Conservation (phyloP, 2,329 filamentous ascomycete genomes). For the Aspergillus neotritici region DNA sequence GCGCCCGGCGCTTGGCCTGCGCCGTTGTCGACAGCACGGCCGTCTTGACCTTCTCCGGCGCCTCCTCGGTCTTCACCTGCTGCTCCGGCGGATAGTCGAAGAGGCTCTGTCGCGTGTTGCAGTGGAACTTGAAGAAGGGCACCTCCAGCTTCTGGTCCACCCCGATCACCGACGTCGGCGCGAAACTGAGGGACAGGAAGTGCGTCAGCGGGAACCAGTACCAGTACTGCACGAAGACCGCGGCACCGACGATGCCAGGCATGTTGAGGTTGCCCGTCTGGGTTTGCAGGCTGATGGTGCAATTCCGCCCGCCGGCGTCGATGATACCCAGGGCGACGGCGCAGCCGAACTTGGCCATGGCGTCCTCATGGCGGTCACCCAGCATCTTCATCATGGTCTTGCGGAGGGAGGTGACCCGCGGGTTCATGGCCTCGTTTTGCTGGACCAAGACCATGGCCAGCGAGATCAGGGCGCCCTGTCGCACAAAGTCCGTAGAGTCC, state of each 20-base stretch:
- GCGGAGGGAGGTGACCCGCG: slow-evolving; percentile 83
- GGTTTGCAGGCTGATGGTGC: slow-evolving; percentile 94
- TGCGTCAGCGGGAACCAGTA: slow-evolving; percentile 99
- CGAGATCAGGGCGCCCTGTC: slow-evolving; percentile 90
- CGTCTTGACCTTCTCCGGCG: slow-evolving; percentile 87
- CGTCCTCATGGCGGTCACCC: slow-evolving; percentile 91
- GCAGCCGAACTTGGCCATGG: slow-evolving; percentile 98
- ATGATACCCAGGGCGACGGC: slow-evolving; percentile 94
- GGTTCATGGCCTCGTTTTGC: slow-evolving; percentile 98
- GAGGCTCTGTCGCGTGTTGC: slow-evolving; percentile 85
- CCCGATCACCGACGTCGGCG: slow-evolving; percentile 92
- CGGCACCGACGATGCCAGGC: slow-evolving; percentile 95
- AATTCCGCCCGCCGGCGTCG: slow-evolving; percentile 95
- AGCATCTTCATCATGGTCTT: slow-evolving; percentile 94
- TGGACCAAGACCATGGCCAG: slow-evolving; percentile 99
- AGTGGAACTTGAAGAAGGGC: slow-evolving; percentile 91
- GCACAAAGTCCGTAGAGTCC: slow-evolving; percentile 96
- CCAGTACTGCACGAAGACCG: slow-evolving; percentile 98
- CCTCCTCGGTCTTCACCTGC: slow-evolving; percentile 90
- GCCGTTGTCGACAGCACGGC: slow-evolving; percentile 94
- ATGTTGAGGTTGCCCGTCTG: slow-evolving; percentile 98
- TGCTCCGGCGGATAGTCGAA: slow-evolving; percentile 98
- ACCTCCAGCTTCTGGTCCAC: slow-evolving; percentile 91
- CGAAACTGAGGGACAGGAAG: slow-evolving; percentile 92
- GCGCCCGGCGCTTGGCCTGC: slow-evolving; percentile 89